Percentiles rank a stretch among this genome's conserved stretches.
These are phyloP conservation scores for Daldinia sp. DNA, from an alignment of 2,329 filamentous ascomycete genomes.

Conservation along the genomic window DNA sequence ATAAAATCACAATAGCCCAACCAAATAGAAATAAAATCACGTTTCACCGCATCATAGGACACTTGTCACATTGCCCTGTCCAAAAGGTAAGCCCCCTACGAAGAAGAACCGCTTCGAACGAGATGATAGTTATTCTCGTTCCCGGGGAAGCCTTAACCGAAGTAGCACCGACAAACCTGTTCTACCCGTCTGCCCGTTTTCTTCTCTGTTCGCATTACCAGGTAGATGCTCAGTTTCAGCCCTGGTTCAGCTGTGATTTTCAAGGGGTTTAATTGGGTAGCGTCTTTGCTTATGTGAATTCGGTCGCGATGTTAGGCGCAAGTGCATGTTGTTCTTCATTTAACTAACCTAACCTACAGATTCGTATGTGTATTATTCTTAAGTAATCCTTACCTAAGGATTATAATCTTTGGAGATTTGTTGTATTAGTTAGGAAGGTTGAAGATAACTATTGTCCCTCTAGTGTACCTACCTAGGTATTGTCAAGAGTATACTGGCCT, in stretches of 20 bases:
- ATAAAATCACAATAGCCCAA: slow-evolving; percentile 2
- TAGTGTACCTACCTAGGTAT: too few relatives aligned
- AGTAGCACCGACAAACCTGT: slow-evolving; percentile 35
- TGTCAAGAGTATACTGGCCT: too few relatives aligned
- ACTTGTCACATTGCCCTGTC: slow-evolving; percentile 26
- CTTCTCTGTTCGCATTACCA: too few relatives aligned
- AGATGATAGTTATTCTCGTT: slow-evolving; percentile 11
- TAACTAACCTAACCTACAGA: too few relatives aligned
- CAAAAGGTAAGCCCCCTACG: slow-evolving; percentile 19
- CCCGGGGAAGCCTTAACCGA: slow-evolving; percentile 27
- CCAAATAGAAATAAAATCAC: slow-evolving; percentile 10
- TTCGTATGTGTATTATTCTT: too few relatives aligned
- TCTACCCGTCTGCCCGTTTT: slow-evolving; percentile 3
- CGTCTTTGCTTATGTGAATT: not conserved
- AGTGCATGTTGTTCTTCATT: too few relatives aligned
- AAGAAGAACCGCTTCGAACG: slow-evolving; percentile 37
- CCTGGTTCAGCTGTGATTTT: not conserved
- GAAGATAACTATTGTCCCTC: too few relatives aligned
- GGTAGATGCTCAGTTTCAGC: too few relatives aligned
- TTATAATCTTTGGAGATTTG: too few relatives aligned
- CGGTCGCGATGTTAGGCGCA: too few relatives aligned
- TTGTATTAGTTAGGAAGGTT: too few relatives aligned
- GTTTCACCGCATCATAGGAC: slow-evolving; percentile 29
- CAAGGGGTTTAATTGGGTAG: not conserved
- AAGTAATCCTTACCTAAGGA: too few relatives aligned